Evolutionary conservation across 2,329 filamentous ascomycete species (phyloP), one percentile per base, ranked within the genome.

Genomic region (Trichoderma sp.): DNA sequence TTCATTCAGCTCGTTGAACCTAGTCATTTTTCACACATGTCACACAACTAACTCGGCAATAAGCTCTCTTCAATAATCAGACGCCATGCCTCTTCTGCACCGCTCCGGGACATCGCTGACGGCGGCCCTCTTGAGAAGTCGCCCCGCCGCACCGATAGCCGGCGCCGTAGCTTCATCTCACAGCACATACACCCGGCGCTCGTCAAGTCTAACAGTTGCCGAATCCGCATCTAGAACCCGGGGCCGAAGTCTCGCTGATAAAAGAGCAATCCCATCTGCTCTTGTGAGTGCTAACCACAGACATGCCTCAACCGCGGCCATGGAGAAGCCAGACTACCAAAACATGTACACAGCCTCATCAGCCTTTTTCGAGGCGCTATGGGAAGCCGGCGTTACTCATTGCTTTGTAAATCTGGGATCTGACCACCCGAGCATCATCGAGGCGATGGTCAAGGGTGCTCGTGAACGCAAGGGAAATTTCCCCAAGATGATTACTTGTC

Each of bases 361-460:
- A 75, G 92, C 91, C 77, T 94, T 95, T 79, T 94, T 95, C 72
- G 92, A 95, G 82, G 90, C 91, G 37, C 81, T 94, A 59, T 93
- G 89, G 89, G 90, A 93, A 77, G 86, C 86, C 52, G 87, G 87
- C 21, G 82, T 89, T 52, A 84, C 84, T 43, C 84, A 89, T 76
- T 85, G 85, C 79, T 84, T 84, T 66, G 89, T 90, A 69, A 91
- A 91, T 75, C 81, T 91, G 34, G 89, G 89, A n/a, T 89, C 86
- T 30, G 89, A 91, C 73, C 89, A 94, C 75, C 91, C 91, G 2
- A 89, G 88, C 55, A 92, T 94, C 75, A 88, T 94, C 43, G 91
- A 94, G 79, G 92, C 91, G 13, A 93, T 94, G 79, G 89, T 92
- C 71, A 91, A 91, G 76, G 91, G 90, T 24, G 89, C 92, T 74